Conservation (phyloP, 371 early-diverging fungal species). For the Choanephora cucurbitarum region DNA sequence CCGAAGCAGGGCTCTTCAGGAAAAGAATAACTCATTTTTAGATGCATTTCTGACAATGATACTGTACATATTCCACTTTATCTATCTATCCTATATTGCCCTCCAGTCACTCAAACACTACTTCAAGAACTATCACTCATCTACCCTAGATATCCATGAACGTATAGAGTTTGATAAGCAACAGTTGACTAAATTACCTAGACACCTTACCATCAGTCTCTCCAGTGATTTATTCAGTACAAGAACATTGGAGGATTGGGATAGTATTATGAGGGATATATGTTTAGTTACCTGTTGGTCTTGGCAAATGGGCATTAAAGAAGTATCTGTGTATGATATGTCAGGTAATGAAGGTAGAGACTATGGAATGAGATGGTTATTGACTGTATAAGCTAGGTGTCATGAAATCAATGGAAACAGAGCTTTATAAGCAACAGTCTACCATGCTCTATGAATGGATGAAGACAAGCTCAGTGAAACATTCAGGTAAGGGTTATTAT, state of each 20-base stretch:
- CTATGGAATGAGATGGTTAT: background rate
- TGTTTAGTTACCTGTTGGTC: slow-evolving; percentile 47
- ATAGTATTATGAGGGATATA: slow-evolving; percentile 33
- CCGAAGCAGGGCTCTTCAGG: slow-evolving; percentile 6
- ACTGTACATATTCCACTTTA: slow-evolving; percentile 28
- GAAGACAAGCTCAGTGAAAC: background rate
- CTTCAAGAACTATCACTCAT: background rate
- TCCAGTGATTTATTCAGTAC: slow-evolving; percentile 35
- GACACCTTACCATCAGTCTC: slow-evolving; percentile 39
- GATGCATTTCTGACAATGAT: slow-evolving; percentile 10
- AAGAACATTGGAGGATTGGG: slow-evolving; percentile 35
- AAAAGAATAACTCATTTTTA: slow-evolving; percentile 1
- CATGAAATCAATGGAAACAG: slow-evolving; percentile 29
- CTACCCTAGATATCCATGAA: slow-evolving; percentile 1
- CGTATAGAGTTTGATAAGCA: slow-evolving; percentile 31
- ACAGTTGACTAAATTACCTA: slow-evolving; percentile 47
- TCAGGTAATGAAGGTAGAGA: slow-evolving; percentile 30
- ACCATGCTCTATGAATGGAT: slow-evolving; percentile 39
- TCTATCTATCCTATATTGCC: slow-evolving; percentile 28
- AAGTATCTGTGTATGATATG: slow-evolving; percentile 46
- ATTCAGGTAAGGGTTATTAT: background rate
- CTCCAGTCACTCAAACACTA: slow-evolving; percentile 10
- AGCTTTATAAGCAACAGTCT: slow-evolving; percentile 41
- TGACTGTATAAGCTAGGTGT: too few relatives aligned
- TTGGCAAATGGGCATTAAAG: slow-evolving; percentile 43